phyloP scores from a whole-genome alignment of 2,329 filamentous ascomycete species.

The Ustulina deusta region DNA sequence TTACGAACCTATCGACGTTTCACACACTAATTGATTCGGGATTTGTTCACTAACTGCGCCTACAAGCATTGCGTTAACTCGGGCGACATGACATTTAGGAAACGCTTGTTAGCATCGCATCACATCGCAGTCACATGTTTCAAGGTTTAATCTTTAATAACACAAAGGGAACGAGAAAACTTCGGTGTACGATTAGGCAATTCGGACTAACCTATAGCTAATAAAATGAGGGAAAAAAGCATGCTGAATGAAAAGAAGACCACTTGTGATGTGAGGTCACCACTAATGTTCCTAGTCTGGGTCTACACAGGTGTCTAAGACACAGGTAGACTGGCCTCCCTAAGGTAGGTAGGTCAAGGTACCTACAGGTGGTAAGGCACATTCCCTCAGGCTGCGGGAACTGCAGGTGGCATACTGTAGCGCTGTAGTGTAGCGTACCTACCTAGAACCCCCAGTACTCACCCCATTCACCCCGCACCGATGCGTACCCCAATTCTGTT shows the following conservation, averaged over 20 bases:
- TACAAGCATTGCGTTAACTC: slow-evolving; percentile 22
- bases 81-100: slow-evolving; percentile 28
- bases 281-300: too few relatives aligned
- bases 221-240: slow-evolving; percentile 25
- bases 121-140: slow-evolving; percentile 1
- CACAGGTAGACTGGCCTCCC: too few relatives aligned
- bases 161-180: slow-evolving; percentile 10
- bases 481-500: background rate
- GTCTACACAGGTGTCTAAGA: too few relatives aligned
- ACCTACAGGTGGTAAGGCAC: background rate
- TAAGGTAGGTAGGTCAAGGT: background rate
- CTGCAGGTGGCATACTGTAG: background rate
- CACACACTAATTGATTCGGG: slow-evolving; percentile 27
- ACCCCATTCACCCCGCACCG: background rate
- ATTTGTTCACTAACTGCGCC: slow-evolving; percentile 37
- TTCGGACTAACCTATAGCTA: slow-evolving; percentile 42
- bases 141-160: slow-evolving; percentile 14
- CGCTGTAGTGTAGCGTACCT: background rate
- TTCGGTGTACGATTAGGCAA: slow-evolving; percentile 35
- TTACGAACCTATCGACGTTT: slow-evolving; percentile 22
- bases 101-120: slow-evolving; percentile 13
- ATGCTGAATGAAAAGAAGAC: background rate
- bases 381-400: background rate
- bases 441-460: background rate
- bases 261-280: background rate